Percentiles rank a stretch among this genome's conserved stretches.
Evolutionary conservation across 345 rosid genomes (phyloP).

Genomic region (Citrus inodora): DNA sequence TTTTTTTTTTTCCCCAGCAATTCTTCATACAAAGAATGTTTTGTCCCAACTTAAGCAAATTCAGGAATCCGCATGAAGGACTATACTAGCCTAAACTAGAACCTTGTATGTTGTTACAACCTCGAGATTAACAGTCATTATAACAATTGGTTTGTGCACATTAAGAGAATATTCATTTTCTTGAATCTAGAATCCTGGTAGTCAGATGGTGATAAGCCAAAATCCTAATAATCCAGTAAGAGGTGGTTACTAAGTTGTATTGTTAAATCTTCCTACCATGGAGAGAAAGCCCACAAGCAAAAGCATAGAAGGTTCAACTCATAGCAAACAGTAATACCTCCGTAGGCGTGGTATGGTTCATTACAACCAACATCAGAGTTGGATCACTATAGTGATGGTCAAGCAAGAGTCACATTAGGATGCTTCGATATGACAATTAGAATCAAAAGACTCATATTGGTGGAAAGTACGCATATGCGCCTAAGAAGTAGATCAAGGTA

Average conservation of each 20-base stretch:
- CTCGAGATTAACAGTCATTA: no score
- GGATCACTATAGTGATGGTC: background rate
- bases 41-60: background rate
- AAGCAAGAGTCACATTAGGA: background rate
- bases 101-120: background rate
- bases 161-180: background rate
- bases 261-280: background rate
- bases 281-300: background rate
- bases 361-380: background rate
- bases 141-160: background rate
- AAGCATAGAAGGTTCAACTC: background rate
- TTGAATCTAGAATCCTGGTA: background rate
- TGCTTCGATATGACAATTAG: background rate
- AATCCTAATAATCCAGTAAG: background rate
- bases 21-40: background rate
- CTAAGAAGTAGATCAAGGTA: background rate
- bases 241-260: background rate
- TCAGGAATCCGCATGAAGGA: background rate
- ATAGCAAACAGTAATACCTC: background rate
- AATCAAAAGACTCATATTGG: background rate
- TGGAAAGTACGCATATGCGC: background rate
- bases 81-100: background rate
- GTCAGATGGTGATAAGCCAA: background rate
- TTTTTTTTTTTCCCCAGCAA: no score
- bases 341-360: background rate